Conservation (phyloP, 2,329 filamentous ascomycete genomes). For the Colletotrichum sansevieriae region DNA sequence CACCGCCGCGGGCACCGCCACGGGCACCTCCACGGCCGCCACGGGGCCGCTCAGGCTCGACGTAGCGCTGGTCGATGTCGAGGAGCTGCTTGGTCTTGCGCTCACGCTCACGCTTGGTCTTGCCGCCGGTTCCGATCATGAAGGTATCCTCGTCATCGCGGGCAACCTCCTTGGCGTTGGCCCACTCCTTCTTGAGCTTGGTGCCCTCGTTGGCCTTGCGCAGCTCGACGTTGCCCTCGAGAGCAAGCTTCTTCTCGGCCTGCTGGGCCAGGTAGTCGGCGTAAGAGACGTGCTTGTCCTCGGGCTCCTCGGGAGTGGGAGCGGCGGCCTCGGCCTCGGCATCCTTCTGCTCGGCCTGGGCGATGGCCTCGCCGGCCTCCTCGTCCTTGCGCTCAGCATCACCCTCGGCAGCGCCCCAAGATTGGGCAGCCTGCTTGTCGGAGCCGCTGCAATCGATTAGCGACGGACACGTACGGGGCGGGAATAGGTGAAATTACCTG, state of each 20-base stretch:
- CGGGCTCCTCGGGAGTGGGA: conserved; percentile 72
- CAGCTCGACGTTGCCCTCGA: conserved; percentile 74
- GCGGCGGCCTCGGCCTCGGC: conserved; percentile 67
- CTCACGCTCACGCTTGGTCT: conserved; percentile 87
- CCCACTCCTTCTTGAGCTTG: conserved; percentile 94
- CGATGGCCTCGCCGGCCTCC: conserved; percentile 90
- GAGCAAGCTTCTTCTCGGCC: conserved; percentile 80
- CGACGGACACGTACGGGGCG: conserved; percentile 9
- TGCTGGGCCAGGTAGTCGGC: conserved; percentile 84
- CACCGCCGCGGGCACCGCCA: conserved; percentile 63
- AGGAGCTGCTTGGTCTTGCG: conserved; percentile 92
- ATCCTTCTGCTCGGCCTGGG: conserved; percentile 85
- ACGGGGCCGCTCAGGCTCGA: conserved; percentile 74
- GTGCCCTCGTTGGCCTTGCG: conserved; percentile 94
- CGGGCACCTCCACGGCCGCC: conserved; percentile 67
- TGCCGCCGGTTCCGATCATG: conserved; percentile 80
- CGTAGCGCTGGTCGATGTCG: conserved; percentile 87
- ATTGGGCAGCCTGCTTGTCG: conserved; percentile 88
- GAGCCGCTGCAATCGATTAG: conserved; percentile 70
- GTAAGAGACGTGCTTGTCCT: conserved; percentile 93
- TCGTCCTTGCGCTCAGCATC: conserved; percentile 90
- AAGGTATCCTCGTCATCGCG: conserved; percentile 77
- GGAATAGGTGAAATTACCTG: conserved; percentile 54
- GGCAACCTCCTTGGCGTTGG: conserved; percentile 78
- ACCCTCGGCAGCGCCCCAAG: conserved; percentile 89